Conservation (phyloP, 2,329 filamentous ascomycete species). For the Fusarium buharicum region DNA sequence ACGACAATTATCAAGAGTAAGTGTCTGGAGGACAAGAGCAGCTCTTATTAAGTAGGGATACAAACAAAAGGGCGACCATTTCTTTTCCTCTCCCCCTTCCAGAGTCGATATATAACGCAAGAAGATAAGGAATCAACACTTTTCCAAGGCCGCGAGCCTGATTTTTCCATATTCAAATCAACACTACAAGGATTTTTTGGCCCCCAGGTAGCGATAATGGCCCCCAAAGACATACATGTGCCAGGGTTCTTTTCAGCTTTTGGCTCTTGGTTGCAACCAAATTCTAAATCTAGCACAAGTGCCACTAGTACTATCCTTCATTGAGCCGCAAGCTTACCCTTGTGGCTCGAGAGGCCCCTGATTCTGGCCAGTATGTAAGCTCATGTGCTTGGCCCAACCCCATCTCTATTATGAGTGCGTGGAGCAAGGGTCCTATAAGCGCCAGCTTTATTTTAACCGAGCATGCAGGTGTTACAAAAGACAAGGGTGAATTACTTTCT, state of each 20-base stretch:
- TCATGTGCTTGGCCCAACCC: no score
- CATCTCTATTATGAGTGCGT: background rate
- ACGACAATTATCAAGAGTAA: accelerated
- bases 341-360: background rate
- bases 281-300: background rate
- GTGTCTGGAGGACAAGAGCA: no score
- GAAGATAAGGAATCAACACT: background rate
- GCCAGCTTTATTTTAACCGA: constrained; percentile 18
- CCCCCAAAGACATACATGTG: constrained; percentile 10
- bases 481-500: no score
- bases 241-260: constrained; percentile 5
- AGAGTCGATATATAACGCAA: background rate
- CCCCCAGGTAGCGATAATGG: background rate
- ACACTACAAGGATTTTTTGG: background rate
- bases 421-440: background rate
- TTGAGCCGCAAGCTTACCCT: background rate
- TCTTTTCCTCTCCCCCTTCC: accelerated
- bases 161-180: background rate
- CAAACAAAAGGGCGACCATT: no score
- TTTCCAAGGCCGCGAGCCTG: background rate
- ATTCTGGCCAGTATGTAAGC: background rate
- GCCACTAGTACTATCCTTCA: background rate
- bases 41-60: accelerated
- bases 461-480: background rate
- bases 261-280: background rate